A percentile compares a stretch with the other conserved stretches of the same genome.
Evolutionary conservation across 75 land plant genomes (phyloP).

Genomic region (Chamaecyparis obtusa): DNA sequence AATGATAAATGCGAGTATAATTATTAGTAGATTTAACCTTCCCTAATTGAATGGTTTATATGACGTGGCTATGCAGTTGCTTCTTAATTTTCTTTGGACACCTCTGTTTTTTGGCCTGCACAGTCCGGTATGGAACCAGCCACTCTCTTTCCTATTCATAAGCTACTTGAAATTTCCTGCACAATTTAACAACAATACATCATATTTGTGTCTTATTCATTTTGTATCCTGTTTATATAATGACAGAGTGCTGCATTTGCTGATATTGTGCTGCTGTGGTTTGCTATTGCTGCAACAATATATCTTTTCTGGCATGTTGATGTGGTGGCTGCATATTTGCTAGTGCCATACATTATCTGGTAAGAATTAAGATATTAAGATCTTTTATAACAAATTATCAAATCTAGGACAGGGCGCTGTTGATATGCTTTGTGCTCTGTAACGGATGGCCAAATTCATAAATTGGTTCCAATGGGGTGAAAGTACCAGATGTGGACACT

Average conservation of each 20-base stretch:
- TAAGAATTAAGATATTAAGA: conserved; percentile 1
- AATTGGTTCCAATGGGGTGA: background rate
- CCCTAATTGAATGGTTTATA: background rate
- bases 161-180: background rate
- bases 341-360: conserved; percentile 42
- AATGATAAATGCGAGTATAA: background rate
- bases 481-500: background rate
- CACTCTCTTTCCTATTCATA: background rate
- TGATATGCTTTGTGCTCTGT: background rate
- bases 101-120: conserved; percentile 46
- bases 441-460: background rate
- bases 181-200: background rate
- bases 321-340: conserved; percentile 33
- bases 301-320: conserved; percentile 36
- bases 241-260: conserved; percentile 37
- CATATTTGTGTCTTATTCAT: background rate
- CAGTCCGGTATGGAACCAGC: conserved; percentile 21
- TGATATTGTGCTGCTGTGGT: conserved; percentile 41
- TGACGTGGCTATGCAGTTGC: conserved; percentile 27
- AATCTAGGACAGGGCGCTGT: background rate
- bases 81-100: conserved; percentile 41
- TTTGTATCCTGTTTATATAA: background rate
- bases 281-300: conserved; percentile 36
- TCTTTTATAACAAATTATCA: background rate
- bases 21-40: background rate